These are phyloP conservation scores for Yamadazyma diddensiae DNA, from an alignment of 1,139 yeast genomes.

Conservation along the genomic window DNA sequence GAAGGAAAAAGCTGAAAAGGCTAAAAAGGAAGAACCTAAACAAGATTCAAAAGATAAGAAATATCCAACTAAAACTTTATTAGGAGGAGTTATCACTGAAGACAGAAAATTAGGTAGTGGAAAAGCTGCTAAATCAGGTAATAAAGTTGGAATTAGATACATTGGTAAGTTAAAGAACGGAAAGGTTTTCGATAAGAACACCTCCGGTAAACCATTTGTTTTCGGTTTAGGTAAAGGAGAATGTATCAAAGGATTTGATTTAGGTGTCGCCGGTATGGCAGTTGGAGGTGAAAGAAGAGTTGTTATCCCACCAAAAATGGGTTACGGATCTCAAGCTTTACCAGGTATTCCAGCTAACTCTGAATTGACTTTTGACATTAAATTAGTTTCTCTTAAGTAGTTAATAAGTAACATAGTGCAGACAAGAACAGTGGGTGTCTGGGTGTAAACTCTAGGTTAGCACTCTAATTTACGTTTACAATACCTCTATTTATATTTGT, in stretches of 20 bases:
- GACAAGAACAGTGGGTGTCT: too few species aligned
- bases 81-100: slow-evolving; percentile 92
- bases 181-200: slow-evolving; percentile 93
- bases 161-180: slow-evolving; percentile 97
- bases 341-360: slow-evolving; percentile 99
- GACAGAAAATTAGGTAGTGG: slow-evolving; percentile 92
- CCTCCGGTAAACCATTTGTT: slow-evolving; percentile 91
- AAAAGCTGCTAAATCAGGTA: slow-evolving; percentile 80
- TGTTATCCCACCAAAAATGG: slow-evolving; percentile 92
- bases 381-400: slow-evolving; percentile 85
- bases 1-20: slow-evolving; percentile 14
- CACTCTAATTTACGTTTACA: too few species aligned
- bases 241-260: slow-evolving; percentile 97
- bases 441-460: too few species aligned
- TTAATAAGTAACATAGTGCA: too few species aligned
- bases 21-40: slow-evolving; percentile 24
- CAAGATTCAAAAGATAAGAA: slow-evolving; percentile 33
- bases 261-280: slow-evolving; percentile 98
- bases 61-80: slow-evolving; percentile 69
- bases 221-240: slow-evolving; percentile 95
- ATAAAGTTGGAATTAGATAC: slow-evolving; percentile 94
- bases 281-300: slow-evolving; percentile 99
- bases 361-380: slow-evolving; percentile 92
- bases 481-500: too few species aligned
- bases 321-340: slow-evolving; percentile 88